phyloP scores from a whole-genome alignment of 164 flowering plant species.

The Sextonia rubra region DNA sequence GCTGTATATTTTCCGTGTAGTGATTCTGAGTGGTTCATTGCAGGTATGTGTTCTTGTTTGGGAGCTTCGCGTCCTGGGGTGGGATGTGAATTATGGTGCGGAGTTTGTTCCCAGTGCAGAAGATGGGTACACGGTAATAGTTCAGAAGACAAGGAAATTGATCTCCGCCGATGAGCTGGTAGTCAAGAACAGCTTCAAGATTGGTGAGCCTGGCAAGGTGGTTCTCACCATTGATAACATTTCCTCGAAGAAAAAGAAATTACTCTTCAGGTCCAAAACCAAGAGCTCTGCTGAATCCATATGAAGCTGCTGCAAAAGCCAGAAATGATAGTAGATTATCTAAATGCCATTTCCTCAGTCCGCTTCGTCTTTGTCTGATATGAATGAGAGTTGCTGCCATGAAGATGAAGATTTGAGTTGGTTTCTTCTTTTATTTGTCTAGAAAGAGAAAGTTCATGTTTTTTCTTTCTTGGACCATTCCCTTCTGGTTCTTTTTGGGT shows the following conservation, averaged over 20 bases:
- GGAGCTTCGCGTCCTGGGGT: constrained; percentile 77
- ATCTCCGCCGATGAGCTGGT: constrained; percentile 53
- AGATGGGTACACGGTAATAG: constrained; percentile 66
- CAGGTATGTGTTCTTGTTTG: constrained; percentile 55
- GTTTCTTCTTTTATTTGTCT: neutral
- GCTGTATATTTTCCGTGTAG: neutral
- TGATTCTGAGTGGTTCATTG: constrained; percentile 1
- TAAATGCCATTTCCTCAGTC: too few species aligned
- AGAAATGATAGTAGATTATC: too few species aligned
- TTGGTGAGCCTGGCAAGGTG: constrained; percentile 67
- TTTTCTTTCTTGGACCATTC: neutral
- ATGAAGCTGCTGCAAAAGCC: neutral
- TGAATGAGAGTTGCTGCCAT: neutral
- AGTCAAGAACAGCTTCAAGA: constrained; percentile 54
- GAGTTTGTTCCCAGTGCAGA: constrained; percentile 67
- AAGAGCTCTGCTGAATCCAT: constrained; percentile 32
- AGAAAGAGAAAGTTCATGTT: neutral
- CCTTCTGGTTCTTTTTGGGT: neutral
- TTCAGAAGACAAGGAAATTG: constrained; percentile 62
- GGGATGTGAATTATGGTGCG: constrained; percentile 76
- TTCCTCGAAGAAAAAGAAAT: constrained; percentile 86
- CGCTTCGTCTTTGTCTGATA: neutral
- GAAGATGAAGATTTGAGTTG: neutral
- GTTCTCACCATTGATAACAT: constrained; percentile 73
- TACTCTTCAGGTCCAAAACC: constrained; percentile 75